Conservation (phyloP, 164 flowering plant genomes). For the Berberis thunbergii region DNA sequence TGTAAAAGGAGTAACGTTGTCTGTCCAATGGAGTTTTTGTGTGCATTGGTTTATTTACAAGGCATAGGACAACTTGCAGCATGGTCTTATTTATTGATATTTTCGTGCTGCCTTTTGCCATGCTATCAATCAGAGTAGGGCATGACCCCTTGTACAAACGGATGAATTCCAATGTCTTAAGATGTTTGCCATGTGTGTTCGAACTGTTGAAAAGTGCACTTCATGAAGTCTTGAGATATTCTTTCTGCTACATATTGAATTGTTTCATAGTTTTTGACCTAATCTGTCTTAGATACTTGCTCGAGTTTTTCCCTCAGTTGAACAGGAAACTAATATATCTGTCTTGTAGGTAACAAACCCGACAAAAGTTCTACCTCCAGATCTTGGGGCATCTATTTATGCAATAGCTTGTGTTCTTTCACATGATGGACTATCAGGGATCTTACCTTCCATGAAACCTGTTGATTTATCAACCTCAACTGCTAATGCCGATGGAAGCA, state of each 20-base stretch:
- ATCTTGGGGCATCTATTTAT: slow-evolving; percentile 51
- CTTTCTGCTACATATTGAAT: neutral
- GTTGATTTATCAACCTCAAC: slow-evolving; percentile 33
- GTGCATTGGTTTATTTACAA: neutral
- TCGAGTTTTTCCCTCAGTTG: neutral
- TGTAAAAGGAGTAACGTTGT: too few species aligned
- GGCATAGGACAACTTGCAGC: neutral
- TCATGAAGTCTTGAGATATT: neutral
- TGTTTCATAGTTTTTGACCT: neutral
- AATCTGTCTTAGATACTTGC: neutral
- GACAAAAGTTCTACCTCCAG: slow-evolving; percentile 49
- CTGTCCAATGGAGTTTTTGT: too few species aligned
- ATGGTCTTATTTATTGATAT: too few species aligned
- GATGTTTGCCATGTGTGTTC: neutral
- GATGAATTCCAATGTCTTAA: neutral
- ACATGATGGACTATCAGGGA: slow-evolving; percentile 57
- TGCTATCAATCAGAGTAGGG: neutral
- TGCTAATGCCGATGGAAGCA: slow-evolving; percentile 28
- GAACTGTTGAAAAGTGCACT: neutral
- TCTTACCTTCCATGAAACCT: slow-evolving; percentile 22
- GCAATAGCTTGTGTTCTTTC: slow-evolving; percentile 68
- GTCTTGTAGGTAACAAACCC: slow-evolving; percentile 60
- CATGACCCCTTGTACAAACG: neutral
- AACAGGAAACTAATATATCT: neutral
- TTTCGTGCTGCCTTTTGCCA: neutral